Conservation (phyloP, 2,329 filamentous ascomycete genomes). For the Aspergillus ustus region DNA sequence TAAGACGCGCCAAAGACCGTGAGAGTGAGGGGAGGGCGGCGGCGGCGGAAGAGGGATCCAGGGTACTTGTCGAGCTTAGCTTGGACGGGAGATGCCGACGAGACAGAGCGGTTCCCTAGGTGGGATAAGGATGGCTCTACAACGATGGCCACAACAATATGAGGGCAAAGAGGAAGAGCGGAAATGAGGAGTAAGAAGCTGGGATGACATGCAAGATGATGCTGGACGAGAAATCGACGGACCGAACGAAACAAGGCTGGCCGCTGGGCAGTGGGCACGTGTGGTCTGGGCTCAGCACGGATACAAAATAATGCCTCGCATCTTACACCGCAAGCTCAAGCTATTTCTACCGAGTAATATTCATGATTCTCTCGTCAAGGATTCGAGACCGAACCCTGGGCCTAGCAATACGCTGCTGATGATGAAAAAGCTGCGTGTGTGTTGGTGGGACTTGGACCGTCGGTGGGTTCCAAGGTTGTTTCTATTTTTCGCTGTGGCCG, state of each 20-base stretch:
- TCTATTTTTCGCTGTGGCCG: constrained; percentile 21
- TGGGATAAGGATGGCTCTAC: constrained; percentile 7
- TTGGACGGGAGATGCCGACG: constrained; percentile 1
- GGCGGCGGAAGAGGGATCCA: constrained; percentile 10
- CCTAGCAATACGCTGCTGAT: neutral
- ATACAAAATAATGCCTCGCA: neutral
- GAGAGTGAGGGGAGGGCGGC: constrained; percentile 1
- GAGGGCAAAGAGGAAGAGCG: neutral
- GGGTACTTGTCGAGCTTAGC: constrained; percentile 6
- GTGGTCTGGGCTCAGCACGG: constrained; percentile 12
- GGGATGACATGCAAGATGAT: constrained; percentile 15
- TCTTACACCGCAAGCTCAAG: neutral
- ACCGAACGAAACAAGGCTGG: constrained; percentile 12
- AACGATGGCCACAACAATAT: neutral
- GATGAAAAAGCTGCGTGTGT: constrained; percentile 18
- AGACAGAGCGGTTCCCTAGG: neutral
- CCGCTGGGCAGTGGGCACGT: constrained; percentile 17
- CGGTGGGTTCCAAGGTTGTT: constrained; percentile 10
- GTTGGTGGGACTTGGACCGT: constrained; percentile 8
- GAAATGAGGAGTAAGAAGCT: constrained; percentile 9
- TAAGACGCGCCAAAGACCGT: constrained; percentile 5
- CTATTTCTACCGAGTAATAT: neutral
- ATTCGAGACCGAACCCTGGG: neutral
- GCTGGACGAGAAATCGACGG: constrained; percentile 14
- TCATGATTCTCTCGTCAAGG: neutral